Conservation (phyloP, 305 asterid genomes). For the Vinca major region DNA sequence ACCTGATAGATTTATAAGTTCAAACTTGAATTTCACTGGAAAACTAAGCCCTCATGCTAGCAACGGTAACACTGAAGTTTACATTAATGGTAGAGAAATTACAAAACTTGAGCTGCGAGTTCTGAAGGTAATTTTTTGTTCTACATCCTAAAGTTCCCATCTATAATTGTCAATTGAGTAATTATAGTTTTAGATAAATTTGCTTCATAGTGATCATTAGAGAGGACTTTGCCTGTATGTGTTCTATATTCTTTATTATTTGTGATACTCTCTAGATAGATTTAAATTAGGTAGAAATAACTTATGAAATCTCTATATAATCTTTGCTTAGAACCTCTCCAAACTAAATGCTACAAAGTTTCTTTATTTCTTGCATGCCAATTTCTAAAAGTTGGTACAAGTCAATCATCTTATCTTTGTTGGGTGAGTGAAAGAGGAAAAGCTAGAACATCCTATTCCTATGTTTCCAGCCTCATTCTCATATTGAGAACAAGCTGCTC, state of each 20-base stretch:
- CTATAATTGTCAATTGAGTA: neutral
- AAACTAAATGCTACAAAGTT: too few relatives aligned
- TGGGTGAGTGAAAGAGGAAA: neutral
- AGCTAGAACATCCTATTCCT: neutral
- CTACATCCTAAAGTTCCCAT: neutral
- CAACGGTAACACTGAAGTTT: conserved; percentile 89
- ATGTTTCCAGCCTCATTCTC: neutral
- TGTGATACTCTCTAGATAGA: neutral
- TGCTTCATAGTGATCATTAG: neutral
- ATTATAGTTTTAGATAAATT: neutral
- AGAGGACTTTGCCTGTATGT: neutral
- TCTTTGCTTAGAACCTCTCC: neutral
- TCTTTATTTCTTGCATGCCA: too few relatives aligned
- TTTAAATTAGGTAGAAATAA: neutral
- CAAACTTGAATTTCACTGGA: conserved; percentile 84
- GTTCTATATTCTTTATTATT: neutral
- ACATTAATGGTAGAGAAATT: conserved; percentile 88
- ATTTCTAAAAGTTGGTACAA: neutral
- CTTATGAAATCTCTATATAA: neutral
- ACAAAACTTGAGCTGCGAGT: conserved; percentile 81
- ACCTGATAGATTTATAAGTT: conserved; percentile 80
- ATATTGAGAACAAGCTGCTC: neutral
- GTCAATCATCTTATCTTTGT: neutral
- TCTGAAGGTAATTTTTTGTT: conserved; percentile 49
- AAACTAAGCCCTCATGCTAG: conserved; percentile 86